A percentile compares a stretch with the other conserved stretches of the same genome.
Conservation (phyloP, 78 protist genomes). For the Dictyostelium intermedium region DNA sequence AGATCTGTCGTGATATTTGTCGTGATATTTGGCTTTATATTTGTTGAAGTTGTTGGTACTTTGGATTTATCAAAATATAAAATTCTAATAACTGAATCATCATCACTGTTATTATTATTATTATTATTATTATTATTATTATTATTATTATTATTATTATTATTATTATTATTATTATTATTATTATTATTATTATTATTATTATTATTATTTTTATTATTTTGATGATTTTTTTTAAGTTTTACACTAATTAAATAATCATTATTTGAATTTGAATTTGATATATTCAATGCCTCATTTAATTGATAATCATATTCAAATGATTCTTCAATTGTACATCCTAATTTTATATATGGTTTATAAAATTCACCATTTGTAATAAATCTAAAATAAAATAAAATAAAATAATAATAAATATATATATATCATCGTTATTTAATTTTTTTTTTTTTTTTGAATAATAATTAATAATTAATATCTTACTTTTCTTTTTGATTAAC, state of each 20-base stretch:
- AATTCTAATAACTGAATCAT: neutral
- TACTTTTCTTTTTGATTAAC: conserved; percentile 10
- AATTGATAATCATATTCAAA: neutral
- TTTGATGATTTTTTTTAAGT: neutral
- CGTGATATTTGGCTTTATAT: neutral
- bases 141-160: neutral
- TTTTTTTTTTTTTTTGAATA: too few relatives aligned
- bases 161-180: neutral
- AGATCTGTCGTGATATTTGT: neutral
- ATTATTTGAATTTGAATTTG: neutral
- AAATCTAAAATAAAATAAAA: neutral
- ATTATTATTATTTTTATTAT: neutral
- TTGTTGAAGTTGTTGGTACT: neutral
- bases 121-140: neutral
- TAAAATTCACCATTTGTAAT: neutral
- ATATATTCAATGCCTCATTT: neutral
- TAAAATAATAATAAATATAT: neutral
- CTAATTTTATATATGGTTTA: neutral
- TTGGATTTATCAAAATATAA: neutral
- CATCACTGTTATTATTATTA: neutral
- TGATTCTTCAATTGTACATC: neutral
- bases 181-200: neutral
- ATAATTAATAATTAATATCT: too few relatives aligned
- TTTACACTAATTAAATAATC: neutral
- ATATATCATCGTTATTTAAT: too few relatives aligned